Evolutionary conservation across 345 rosid species (phyloP).

Genomic region (Limnanthes douglasii): DNA sequence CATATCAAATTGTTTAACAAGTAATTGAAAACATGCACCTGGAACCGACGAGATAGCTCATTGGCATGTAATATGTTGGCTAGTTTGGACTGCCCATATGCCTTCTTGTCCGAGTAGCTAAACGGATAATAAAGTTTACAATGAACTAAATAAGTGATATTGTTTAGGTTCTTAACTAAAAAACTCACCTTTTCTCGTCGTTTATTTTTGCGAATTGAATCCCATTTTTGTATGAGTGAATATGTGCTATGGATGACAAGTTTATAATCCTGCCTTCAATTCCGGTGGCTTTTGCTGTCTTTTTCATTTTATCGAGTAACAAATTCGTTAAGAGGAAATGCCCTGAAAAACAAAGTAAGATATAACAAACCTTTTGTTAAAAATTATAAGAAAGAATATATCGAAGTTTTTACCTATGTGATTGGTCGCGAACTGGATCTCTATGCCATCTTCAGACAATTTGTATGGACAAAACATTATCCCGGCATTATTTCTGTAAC

Average conservation of each 20-base stretch:
- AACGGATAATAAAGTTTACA: too few species aligned
- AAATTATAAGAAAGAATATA: too few species aligned
- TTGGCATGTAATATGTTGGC: constrained; percentile 75
- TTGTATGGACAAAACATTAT: constrained; percentile 77
- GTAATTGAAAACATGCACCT: constrained; percentile 20
- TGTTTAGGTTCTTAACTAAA: neutral
- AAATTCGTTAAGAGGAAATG: constrained; percentile 81
- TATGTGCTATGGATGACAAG: constrained; percentile 78
- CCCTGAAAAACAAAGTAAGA: constrained; percentile 22
- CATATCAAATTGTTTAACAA: neutral
- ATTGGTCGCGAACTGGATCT: constrained; percentile 69
- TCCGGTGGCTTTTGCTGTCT: constrained; percentile 33
- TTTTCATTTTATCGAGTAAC: constrained; percentile 74
- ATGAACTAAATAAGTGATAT: too few species aligned
- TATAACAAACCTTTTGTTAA: too few species aligned
- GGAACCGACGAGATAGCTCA: constrained; percentile 64
- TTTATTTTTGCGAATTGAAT: constrained; percentile 45
- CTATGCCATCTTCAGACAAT: constrained; percentile 59
- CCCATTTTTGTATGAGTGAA: constrained; percentile 41
- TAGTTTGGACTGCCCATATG: constrained; percentile 89
- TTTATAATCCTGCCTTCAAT: constrained; percentile 78
- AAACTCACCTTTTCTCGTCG: constrained; percentile 23
- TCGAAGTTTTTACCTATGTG: constrained; percentile 33
- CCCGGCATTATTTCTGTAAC: constrained; percentile 90
- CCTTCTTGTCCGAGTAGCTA: constrained; percentile 74